A percentile compares a stretch with the other conserved stretches of the same genome.
phyloP scores from a whole-genome alignment of 148 eudicot species.

The Rhododendron molle region DNA sequence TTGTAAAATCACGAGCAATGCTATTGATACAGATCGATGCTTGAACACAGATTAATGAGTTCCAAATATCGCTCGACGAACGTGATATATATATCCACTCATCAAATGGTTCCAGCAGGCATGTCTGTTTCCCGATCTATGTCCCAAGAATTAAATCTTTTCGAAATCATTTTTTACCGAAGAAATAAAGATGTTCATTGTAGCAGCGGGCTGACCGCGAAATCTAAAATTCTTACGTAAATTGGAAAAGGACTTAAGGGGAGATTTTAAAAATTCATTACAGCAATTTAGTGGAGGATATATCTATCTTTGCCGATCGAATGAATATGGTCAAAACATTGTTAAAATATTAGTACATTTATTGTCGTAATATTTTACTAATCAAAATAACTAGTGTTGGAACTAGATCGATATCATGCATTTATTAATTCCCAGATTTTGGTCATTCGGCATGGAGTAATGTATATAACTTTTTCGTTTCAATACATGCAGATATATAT shows the following conservation, averaged over 20 bases:
- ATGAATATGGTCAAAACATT: neutral
- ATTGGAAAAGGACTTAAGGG: neutral
- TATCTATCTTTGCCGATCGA: neutral
- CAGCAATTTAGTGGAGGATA: neutral
- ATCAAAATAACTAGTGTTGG: neutral
- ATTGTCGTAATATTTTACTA: neutral
- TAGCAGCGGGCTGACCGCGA: neutral
- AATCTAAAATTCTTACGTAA: neutral
- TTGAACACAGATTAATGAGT: too few relatives aligned
- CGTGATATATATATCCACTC: too few relatives aligned
- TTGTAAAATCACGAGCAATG: too few relatives aligned
- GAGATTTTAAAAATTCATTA: neutral
- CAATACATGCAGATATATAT: neutral
- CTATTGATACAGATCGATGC: too few relatives aligned
- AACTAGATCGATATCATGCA: neutral
- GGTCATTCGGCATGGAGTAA: neutral
- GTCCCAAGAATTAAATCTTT: neutral
- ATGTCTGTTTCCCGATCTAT: too few relatives aligned
- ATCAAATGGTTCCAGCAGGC: neutral
- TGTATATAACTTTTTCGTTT: neutral
- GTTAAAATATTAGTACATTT: neutral
- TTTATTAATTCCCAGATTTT: neutral
- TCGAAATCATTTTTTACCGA: neutral
- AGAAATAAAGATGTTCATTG: neutral
- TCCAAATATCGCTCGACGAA: too few relatives aligned